Evolutionary conservation across 495 filamentous ascomycete species (phyloP).

Genomic region (Apodospora peruviana): DNA sequence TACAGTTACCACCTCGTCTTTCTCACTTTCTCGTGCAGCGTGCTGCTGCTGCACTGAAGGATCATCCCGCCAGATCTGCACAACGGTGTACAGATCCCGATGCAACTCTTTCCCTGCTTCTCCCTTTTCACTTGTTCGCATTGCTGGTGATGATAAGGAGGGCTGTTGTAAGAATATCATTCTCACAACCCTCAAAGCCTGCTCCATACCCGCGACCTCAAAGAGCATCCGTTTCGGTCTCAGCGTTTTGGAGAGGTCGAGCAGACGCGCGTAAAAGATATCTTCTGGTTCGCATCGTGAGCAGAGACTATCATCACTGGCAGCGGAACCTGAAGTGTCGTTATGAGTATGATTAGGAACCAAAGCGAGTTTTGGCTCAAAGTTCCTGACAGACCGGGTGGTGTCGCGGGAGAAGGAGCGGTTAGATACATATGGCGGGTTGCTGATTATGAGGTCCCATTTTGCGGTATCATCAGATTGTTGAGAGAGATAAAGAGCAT

Average conservation of each 20-base stretch:
- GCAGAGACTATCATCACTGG: background rate
- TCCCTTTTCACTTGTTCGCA: background rate
- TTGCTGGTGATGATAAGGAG: background rate
- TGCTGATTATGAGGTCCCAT: slow-evolving; percentile 74
- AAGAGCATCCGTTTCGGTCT: slow-evolving; percentile 43
- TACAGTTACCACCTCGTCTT: slow-evolving; percentile 8
- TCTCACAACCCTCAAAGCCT: slow-evolving; percentile 54
- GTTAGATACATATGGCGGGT: slow-evolving; percentile 85
- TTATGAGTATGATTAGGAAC: slow-evolving; percentile 45
- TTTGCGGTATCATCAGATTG: too few relatives aligned
- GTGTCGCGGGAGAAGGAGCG: slow-evolving; percentile 50
- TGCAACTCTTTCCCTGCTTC: background rate
- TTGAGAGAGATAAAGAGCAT: too few relatives aligned
- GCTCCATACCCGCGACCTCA: slow-evolving; percentile 53
- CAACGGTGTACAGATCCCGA: background rate
- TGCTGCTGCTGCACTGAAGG: background rate
- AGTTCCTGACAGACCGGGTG: slow-evolving; percentile 66
- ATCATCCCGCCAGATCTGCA: slow-evolving; percentile 25
- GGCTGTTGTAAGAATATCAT: too few relatives aligned
- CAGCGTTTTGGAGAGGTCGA: slow-evolving; percentile 25
- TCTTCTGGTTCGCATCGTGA: slow-evolving; percentile 33
- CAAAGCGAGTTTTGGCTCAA: slow-evolving; percentile 73
- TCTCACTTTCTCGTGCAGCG: background rate
- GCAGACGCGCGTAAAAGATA: slow-evolving; percentile 52
- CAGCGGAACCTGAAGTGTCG: background rate